Base-by-base conservation (phyloP, 768 basidiomycete species). In the Trametes cubensis region DNA sequence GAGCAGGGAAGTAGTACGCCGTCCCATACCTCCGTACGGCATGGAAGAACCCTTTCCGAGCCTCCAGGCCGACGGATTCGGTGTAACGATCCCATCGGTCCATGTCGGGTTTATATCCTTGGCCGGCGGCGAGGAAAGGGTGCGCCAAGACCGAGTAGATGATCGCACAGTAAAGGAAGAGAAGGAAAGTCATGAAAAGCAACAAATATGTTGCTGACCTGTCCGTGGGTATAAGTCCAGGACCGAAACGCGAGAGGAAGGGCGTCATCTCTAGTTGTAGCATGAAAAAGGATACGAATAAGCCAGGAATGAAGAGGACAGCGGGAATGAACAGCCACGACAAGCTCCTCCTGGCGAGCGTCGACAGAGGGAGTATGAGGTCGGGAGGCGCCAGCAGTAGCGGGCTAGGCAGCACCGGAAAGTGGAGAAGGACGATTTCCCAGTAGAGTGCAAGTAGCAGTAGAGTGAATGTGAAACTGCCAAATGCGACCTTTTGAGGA, bases 21-120 rank as follows among this genome's bases (percentile, higher is more conserved):
- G 62, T 60, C 1, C 70, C 55, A 60, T 73, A 84, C 6, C 60
- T 53, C 21, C 69, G 53, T 25, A 81, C 76, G 20, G 77, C 71
- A 23, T 68, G 68, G 23, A 75, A 68, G 62, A 82, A 81, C 1
- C 70, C 58, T 42, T 72, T 72, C 28, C 84, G 81, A 21, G 85
- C 82, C 23, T 72, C 67, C 6, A 76, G 61, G 8, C 85, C 84
- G 15, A 82, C 72, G 2, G 67, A 54, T 14, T 52, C 45, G 5
- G 83, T 78, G 70, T 81, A 86, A 23, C 75, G 73, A 63, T 86
- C 83, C 85, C 85, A 86, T 6, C 6, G 34, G 65, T 39, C 15
- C 26, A 55, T 5, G 48, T 15, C 13, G 63, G 54, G 20, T 46
- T 20, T 17, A 45, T 17, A 4, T 53, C 53, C 13, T 64, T 51